These are phyloP conservation scores for Penicillium sumatraense DNA, from an alignment of 2,329 filamentous ascomycete species.

Conservation along the genomic window DNA sequence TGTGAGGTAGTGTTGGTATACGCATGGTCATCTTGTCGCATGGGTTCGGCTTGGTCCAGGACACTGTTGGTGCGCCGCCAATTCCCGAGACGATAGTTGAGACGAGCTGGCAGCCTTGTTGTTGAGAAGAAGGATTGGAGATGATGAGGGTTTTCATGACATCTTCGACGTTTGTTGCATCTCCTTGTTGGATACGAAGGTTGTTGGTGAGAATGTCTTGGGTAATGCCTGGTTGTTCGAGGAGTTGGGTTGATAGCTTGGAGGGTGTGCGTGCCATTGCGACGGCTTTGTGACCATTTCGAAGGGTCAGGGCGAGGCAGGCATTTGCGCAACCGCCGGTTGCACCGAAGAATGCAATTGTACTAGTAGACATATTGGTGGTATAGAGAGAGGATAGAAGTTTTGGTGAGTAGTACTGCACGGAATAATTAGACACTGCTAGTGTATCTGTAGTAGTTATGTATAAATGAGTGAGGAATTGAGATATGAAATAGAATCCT, in stretches of 20 bases:
- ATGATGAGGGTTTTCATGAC: slow-evolving; percentile 44
- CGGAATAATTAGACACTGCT: no score
- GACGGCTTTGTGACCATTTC: slow-evolving; percentile 48
- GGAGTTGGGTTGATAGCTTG: slow-evolving; percentile 49
- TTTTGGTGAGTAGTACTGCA: no score
- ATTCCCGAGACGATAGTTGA: slow-evolving; percentile 53
- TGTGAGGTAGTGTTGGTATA: slow-evolving; percentile 16
- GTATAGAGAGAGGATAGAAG: no score
- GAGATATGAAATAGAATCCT: no score
- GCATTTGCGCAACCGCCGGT: slow-evolving; percentile 55
- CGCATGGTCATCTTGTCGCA: slow-evolving; percentile 14
- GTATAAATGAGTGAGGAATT: no score
- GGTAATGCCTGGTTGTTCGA: slow-evolving; percentile 47
- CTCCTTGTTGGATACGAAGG: slow-evolving; percentile 54
- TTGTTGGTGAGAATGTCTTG: slow-evolving; percentile 39
- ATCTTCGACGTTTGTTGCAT: slow-evolving; percentile 46
- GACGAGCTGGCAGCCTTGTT: neutral
- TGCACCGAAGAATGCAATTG: slow-evolving; percentile 58
- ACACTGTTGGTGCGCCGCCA: slow-evolving; percentile 37
- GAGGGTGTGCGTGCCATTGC: slow-evolving; percentile 55
- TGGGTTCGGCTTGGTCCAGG: slow-evolving; percentile 27
- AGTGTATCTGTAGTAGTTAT: no score
- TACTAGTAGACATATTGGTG: slow-evolving; percentile 25
- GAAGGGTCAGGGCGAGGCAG: slow-evolving; percentile 50
- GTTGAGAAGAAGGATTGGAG: slow-evolving; percentile 6